phyloP scores from a whole-genome alignment of 2,329 filamentous ascomycete genomes.

The Nemania diffusa region DNA sequence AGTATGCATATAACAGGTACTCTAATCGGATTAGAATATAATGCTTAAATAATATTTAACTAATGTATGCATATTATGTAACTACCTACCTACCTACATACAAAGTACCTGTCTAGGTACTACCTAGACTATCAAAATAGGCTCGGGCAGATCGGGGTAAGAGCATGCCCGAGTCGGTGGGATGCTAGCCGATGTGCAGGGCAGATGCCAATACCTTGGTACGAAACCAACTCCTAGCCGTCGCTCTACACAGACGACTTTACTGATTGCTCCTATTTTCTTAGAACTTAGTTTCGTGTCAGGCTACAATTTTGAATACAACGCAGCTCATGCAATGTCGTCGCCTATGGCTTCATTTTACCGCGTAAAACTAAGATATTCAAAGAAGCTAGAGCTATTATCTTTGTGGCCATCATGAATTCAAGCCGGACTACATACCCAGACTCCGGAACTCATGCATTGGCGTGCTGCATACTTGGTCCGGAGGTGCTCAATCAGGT shows the following conservation, averaged over 20 bases:
- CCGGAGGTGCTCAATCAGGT: neutral
- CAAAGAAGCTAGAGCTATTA: too few species aligned
- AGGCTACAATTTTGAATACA: neutral
- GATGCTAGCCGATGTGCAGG: neutral
- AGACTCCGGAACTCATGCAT: neutral
- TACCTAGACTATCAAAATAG: neutral
- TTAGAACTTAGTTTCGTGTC: neutral
- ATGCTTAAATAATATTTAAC: neutral
- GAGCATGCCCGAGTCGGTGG: neutral
- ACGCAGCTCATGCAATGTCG: neutral
- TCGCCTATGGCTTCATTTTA: neutral
- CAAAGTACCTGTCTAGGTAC: neutral
- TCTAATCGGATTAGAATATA: too few species aligned
- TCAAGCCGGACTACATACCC: neutral
- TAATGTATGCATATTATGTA: neutral
- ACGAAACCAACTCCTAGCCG: too few species aligned
- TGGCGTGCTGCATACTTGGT: neutral
- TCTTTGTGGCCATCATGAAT: neutral
- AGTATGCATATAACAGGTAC: too few species aligned
- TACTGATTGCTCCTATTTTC: neutral
- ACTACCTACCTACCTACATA: neutral
- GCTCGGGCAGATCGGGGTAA: neutral
- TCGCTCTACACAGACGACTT: too few species aligned
- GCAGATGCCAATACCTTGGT: neutral
- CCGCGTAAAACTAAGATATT: neutral